Evolutionary conservation across 257 asterid species (phyloP), one percentile per base, ranked within the genome.

Genomic region (Fraxinus excelsior): DNA sequence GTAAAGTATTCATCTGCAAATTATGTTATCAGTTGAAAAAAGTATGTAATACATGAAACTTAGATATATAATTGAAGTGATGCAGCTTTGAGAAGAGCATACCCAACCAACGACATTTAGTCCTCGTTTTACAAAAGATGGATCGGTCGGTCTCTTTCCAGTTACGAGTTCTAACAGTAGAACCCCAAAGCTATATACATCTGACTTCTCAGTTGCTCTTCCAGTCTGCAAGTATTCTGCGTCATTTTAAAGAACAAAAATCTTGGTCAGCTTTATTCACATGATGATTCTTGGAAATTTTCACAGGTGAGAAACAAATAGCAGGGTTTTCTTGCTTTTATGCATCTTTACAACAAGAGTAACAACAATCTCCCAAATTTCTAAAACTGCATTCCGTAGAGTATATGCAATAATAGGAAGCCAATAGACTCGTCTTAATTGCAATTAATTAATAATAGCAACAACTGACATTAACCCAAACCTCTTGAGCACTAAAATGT

Each of bases 41-140:
- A 16, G 2, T 58, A 16, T 58, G 28, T 9, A 31, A 28, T 18
- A 35, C n/a, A 11, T 7, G 31, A 67, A 8, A 16, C 42, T 51
- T 68, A 4, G 5, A 49, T 4, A 29, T 31, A 31, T 51, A 74
- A 37, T 26, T 23, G 37, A 10, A 49, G 60, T 9, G 49, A 37
- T 37, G 7, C 42, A 37, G 42, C 42, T 37, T 37, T 11, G 2
- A 37, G 42, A 37, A 37, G 10, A 65, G 81, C 12, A 35, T 90
- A 94, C 96, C 99, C 99, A 95, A 53, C 99, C 99, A 44, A 95
- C 99, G 31, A 95, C 97, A 44, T 93, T 93, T 58, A 95, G 71
- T 70, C 99, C 98, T 34, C 86, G 91, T 81, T 86, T 87, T 2
- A 90, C 96, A 1, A 95, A 95, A 46, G 92, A 69, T n/a, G 98